Evolutionary conservation across 148 eudicot genomes (phyloP).

Genomic region (Simmondsia chinensis): DNA sequence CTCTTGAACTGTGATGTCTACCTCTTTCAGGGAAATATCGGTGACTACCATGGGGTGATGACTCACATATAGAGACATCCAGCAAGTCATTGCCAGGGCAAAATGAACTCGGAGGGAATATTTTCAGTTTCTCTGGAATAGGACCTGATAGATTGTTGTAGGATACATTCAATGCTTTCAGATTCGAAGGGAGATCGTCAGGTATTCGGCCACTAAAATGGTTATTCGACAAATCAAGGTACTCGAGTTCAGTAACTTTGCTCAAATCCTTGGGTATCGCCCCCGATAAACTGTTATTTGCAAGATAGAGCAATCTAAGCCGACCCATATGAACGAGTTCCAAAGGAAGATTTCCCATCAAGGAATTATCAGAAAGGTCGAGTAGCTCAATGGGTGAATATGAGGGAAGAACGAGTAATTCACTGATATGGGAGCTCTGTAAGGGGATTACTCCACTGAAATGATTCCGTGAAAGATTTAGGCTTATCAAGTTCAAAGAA

Average conservation of each 20-base stretch:
- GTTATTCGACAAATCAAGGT: slow-evolving; percentile 77
- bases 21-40: slow-evolving; percentile 6
- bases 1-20: slow-evolving; percentile 26
- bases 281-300: slow-evolving; percentile 66
- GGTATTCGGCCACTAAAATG: slow-evolving; percentile 62
- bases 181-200: slow-evolving; percentile 48
- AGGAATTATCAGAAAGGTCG: slow-evolving; percentile 73
- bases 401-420: slow-evolving; percentile 45
- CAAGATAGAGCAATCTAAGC: slow-evolving; percentile 62
- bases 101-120: slow-evolving; percentile 54
- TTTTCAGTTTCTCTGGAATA: slow-evolving; percentile 53
- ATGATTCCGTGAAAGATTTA: slow-evolving; percentile 71
- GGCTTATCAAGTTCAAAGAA: slow-evolving; percentile 39
- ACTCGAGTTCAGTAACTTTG: slow-evolving; percentile 46
- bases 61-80: slow-evolving; percentile 12
- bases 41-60: slow-evolving; percentile 14
- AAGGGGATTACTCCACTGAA: slow-evolving; percentile 64
- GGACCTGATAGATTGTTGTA: slow-evolving; percentile 55
- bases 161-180: slow-evolving; percentile 52
- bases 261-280: slow-evolving; percentile 50
- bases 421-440: slow-evolving; percentile 38
- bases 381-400: slow-evolving; percentile 60
- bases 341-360: slow-evolving; percentile 47
- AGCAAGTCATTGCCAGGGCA: slow-evolving; percentile 68
- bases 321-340: slow-evolving; percentile 48